A percentile compares a stretch with the other conserved stretches of the same genome.
These are phyloP conservation scores for Penicillium glabrum DNA, from an alignment of 2,329 filamentous ascomycete genomes.

Conservation along the genomic window DNA sequence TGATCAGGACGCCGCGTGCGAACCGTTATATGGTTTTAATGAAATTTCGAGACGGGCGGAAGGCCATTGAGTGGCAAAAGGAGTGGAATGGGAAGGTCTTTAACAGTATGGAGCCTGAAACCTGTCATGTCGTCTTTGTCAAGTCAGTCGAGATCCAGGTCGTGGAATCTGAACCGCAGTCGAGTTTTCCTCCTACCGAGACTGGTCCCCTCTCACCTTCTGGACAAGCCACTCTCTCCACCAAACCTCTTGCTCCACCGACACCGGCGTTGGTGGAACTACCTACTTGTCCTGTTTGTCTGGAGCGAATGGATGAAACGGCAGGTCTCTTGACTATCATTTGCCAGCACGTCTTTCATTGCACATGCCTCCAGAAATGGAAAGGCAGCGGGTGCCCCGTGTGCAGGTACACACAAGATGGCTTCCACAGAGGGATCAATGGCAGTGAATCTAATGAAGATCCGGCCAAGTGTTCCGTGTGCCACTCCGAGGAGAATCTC, in stretches of 20 bases:
- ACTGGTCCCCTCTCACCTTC: slow-evolving; percentile 15
- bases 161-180: slow-evolving; percentile 45
- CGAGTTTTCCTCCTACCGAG: slow-evolving; percentile 23
- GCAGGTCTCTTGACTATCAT: slow-evolving; percentile 92
- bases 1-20: slow-evolving; percentile 84
- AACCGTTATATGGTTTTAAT: slow-evolving; percentile 95
- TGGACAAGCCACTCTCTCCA: slow-evolving; percentile 49
- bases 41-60: slow-evolving; percentile 78
- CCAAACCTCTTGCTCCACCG: slow-evolving; percentile 66
- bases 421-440: slow-evolving; percentile 47
- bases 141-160: slow-evolving; percentile 85
- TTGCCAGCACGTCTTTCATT: slow-evolving; percentile 97
- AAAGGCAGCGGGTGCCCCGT: slow-evolving; percentile 91
- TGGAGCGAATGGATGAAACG: slow-evolving; percentile 98
- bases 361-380: slow-evolving; percentile 94
- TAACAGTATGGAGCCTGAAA: slow-evolving; percentile 90
- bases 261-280: slow-evolving; percentile 87
- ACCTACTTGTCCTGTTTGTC: slow-evolving; percentile 91
- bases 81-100: slow-evolving; percentile 93
- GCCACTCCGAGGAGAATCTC: slow-evolving; percentile 76
- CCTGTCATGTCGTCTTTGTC: slow-evolving; percentile 92
- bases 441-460: slow-evolving; percentile 57
- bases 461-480: slow-evolving; percentile 68
- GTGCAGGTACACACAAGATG: slow-evolving; percentile 80
- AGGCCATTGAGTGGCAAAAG: slow-evolving; percentile 75